Conservation (phyloP, 1,284 basidiomycete species). For the Trametes hirsuta region DNA sequence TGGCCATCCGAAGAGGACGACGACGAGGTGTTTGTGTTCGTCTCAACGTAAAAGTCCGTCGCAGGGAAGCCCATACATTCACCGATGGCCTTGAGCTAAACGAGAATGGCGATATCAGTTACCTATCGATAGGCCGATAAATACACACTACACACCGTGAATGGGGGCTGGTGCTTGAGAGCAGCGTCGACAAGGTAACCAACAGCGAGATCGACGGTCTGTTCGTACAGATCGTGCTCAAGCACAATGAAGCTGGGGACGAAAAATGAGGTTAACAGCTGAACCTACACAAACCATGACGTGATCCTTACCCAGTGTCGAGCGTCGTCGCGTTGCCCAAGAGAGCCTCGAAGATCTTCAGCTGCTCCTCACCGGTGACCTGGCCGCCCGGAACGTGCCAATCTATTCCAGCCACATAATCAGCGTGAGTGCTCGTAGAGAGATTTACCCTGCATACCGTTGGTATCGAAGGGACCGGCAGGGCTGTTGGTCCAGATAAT, state of each 20-base stretch:
- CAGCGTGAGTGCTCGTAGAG: not conserved
- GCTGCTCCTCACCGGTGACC: constrained; percentile 60
- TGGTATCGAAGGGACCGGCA: constrained; percentile 78
- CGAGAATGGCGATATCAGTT: not conserved
- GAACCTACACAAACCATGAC: not conserved
- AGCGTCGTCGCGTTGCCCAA: constrained; percentile 62
- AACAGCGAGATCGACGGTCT: constrained; percentile 87
- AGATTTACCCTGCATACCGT: constrained; percentile 47
- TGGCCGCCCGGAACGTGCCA: constrained; percentile 82
- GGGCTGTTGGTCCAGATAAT: constrained; percentile 78
- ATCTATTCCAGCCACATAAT: constrained; percentile 45
- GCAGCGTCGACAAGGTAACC: constrained; percentile 85
- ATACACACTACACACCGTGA: constrained; percentile 48
- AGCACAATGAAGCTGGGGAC: constrained; percentile 84
- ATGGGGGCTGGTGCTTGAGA: constrained; percentile 56
- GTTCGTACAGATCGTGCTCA: constrained; percentile 84
- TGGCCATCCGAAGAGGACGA: not conserved
- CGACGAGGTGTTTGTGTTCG: constrained; percentile 41
- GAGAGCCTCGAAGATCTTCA: constrained; percentile 62
- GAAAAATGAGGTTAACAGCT: not conserved
- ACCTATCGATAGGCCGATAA: not conserved
- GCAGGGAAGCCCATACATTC: constrained; percentile 57
- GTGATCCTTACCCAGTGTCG: constrained; percentile 50
- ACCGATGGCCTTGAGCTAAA: constrained; percentile 68
- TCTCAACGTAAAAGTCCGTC: constrained; percentile 66